Base-by-base conservation (phyloP, 1,139 yeast genomes). In the Citeromyces siamensis region DNA sequence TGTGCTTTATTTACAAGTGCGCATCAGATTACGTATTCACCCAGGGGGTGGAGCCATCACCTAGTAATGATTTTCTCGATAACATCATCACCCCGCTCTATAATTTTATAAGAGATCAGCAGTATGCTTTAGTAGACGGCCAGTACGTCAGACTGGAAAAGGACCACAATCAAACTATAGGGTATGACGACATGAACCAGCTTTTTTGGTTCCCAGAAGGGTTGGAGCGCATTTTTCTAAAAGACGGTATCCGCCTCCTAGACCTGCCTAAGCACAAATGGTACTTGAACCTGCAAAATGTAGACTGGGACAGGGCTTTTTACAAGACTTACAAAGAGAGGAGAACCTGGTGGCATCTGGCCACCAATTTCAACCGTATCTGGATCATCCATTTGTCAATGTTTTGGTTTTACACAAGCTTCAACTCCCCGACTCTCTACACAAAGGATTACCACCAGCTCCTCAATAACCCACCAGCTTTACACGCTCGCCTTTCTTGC, bases 1-100 rank as follows among this genome's bases (percentile, higher is more conserved):
- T 88, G 46, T 86, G 96, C 66, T 90, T 81, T 68, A 77, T 93
- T 51, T 90, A 76, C 70, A 88, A 90, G 66, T 81, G 94, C 54
- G 95, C 96, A 37, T 73, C 68, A 50, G 98, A 90, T 59, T 83
- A 86, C 64, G 70, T 82, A 57, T 19, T 19, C 9, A 19, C 10
- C 14, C 22, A 13, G 12, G 60, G 73, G 46, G 35, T 19, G 29
- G 26, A 18, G 9, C 19, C 19, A 3, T 14, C 21, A 8, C 37
- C 42, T 0, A 51, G 47, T 31, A 48, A 49, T 36, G 58, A 55
- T 34, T 69, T 58, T 43, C 51, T 69, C 33, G 56, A 62, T 35
- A 46, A 56, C 16, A 52, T 66, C 4, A 62, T 71, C 10, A 64
- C 66, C 2, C 77, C 77, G 1, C 37, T 71, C 10, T 71, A 69